A percentile compares a stretch with the other conserved stretches of the same genome.
Conservation (phyloP, 345 rosid species). For the Rhodomyrtus tomentosa region DNA sequence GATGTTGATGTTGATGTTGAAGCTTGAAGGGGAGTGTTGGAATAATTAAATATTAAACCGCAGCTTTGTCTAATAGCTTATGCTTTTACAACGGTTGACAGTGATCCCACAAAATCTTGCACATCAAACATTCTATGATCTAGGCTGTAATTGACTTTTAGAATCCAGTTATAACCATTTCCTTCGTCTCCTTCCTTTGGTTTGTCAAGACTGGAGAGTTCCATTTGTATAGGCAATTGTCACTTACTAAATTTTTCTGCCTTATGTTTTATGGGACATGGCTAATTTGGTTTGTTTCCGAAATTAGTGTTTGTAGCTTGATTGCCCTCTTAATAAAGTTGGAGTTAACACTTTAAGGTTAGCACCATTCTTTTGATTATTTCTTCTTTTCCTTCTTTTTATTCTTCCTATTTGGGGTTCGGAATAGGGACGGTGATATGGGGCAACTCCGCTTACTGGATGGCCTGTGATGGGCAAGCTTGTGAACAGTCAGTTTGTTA, state of each 20-base stretch:
- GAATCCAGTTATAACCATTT: not conserved
- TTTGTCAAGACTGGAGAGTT: not conserved
- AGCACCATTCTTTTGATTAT: not conserved
- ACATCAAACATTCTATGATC: not conserved
- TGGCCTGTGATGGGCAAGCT: not conserved
- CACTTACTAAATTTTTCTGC: not conserved
- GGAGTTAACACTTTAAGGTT: not conserved
- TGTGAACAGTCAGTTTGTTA: not conserved
- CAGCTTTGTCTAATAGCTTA: too few relatives aligned
- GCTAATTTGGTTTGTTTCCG: not conserved
- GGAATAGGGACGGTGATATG: not conserved
- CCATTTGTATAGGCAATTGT: not conserved
- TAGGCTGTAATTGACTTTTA: not conserved
- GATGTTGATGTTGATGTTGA: too few relatives aligned
- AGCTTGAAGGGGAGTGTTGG: too few relatives aligned
- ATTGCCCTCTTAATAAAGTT: not conserved
- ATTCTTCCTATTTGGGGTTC: not conserved
- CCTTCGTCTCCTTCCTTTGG: not conserved
- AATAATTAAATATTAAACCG: too few relatives aligned
- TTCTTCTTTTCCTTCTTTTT: not conserved
- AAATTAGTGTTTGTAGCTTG: not conserved
- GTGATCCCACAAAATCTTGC: too few relatives aligned
- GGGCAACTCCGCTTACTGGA: not conserved
- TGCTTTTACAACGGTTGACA: too few relatives aligned
- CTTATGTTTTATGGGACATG: not conserved